phyloP scores from a whole-genome alignment of 2,329 filamentous ascomycete genomes.

The Fusarium mundagurra region DNA sequence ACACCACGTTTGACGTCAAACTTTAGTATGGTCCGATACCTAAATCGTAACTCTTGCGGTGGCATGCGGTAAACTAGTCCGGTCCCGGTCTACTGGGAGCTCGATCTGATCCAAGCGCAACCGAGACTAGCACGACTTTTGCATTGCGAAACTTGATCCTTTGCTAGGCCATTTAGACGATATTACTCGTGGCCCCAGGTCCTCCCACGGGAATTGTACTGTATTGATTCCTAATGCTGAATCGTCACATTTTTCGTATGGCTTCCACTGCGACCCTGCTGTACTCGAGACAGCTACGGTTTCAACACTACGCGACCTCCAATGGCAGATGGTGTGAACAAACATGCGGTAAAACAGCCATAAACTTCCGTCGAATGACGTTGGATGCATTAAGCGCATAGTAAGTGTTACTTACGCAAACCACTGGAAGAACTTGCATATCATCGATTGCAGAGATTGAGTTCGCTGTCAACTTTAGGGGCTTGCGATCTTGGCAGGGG shows the following conservation, averaged over 20 bases:
- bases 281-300: constrained; percentile 1
- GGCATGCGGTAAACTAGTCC: not conserved
- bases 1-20: not conserved
- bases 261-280: not conserved
- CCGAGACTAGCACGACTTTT: not conserved
- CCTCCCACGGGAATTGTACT: not conserved
- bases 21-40: not conserved
- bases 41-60: constrained; percentile 1
- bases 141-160: not conserved
- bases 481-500: constrained; percentile 2
- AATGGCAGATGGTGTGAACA: not conserved
- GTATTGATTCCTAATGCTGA: not conserved
- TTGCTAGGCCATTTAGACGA: not conserved
- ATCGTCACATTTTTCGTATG: not conserved
- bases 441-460: not conserved
- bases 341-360: not conserved
- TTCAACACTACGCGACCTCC: not conserved
- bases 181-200: not conserved
- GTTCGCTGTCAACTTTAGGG: not conserved
- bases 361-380: not conserved
- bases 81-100: not conserved
- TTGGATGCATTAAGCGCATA: not conserved
- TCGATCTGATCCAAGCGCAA: not conserved
- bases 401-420: too few relatives aligned
- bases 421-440: not conserved